phyloP scores from a whole-genome alignment of 768 basidiomycete genomes.

The Boletus insuetus region DNA sequence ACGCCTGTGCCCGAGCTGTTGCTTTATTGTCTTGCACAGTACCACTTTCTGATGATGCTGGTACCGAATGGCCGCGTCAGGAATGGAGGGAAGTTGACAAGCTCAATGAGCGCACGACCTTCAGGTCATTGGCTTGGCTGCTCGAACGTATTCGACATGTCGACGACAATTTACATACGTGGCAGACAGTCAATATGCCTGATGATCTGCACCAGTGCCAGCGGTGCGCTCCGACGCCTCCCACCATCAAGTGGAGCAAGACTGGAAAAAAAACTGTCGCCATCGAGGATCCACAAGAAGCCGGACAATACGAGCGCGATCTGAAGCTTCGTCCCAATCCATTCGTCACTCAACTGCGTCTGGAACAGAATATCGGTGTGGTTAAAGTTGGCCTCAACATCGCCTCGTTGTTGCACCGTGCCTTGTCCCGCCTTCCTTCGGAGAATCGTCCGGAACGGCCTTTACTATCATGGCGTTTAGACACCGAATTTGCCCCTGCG shows the following conservation, averaged over 20 bases:
- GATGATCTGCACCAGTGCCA: conserved; percentile 57
- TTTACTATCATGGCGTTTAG: conserved; percentile 73
- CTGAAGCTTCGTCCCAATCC: conserved; percentile 84
- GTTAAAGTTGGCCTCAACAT: conserved; percentile 88
- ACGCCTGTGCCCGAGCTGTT: conserved; percentile 71
- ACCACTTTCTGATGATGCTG: conserved; percentile 66
- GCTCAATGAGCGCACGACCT: conserved; percentile 78
- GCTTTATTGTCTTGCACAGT: conserved; percentile 79
- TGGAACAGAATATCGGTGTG: conserved; percentile 60
- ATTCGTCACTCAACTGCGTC: conserved; percentile 80
- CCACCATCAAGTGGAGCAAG: conserved; percentile 72
- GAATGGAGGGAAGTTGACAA: conserved; percentile 82
- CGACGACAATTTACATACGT: conserved; percentile 58
- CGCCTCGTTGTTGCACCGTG: conserved; percentile 83
- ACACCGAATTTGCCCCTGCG: conserved; percentile 71
- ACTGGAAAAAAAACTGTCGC: conserved; percentile 57
- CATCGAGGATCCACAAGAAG: conserved; percentile 81
- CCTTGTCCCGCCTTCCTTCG: conserved; percentile 72
- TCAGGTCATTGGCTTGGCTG: conserved; percentile 83
- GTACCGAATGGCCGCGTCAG: conserved; percentile 74
- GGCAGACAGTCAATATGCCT: conserved; percentile 57
- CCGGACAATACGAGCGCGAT: conserved; percentile 85
- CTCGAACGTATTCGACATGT: conserved; percentile 79
- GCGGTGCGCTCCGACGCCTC: conserved; percentile 78
- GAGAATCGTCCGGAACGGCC: conserved; percentile 44